Evolutionary conservation across 257 asterid genomes (phyloP).

Genomic region (Plantago elongata): DNA sequence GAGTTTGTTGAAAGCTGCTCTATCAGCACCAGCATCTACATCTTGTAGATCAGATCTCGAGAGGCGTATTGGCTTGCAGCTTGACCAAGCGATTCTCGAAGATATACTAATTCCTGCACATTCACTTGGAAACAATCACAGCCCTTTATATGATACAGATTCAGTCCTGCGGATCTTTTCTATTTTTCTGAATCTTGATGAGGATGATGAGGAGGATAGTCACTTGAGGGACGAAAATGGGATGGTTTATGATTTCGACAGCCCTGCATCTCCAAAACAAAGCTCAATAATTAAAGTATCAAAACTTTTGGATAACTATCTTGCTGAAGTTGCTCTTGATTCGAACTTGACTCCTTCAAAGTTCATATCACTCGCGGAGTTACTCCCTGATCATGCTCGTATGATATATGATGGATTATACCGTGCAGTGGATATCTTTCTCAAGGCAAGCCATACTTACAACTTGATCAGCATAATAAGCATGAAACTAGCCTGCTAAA

Average conservation of each 20-base stretch:
- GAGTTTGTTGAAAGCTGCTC: conserved; percentile 63
- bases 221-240: conserved; percentile 57
- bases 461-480: background rate
- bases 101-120: conserved; percentile 69
- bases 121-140: conserved; percentile 50
- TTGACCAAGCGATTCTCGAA: conserved; percentile 92
- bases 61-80: conserved; percentile 76
- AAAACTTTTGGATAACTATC: conserved; percentile 67
- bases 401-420: conserved; percentile 67
- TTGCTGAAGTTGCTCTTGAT: conserved; percentile 80
- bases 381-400: conserved; percentile 93
- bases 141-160: conserved; percentile 65
- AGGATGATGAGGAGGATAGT: conserved; percentile 71
- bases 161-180: conserved; percentile 73
- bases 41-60: conserved; percentile 85
- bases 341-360: conserved; percentile 63
- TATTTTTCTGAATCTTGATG: conserved; percentile 72
- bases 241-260: conserved; percentile 72
- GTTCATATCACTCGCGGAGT: conserved; percentile 62
- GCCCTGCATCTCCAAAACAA: conserved; percentile 90
- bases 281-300: conserved; percentile 86
- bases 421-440: conserved; percentile 84
- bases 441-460: conserved; percentile 60
- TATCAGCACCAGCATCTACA: conserved; percentile 56
- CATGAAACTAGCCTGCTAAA: background rate